Conservation (phyloP, 2,329 filamentous ascomycete species). For the Epichloe baconii region DNA sequence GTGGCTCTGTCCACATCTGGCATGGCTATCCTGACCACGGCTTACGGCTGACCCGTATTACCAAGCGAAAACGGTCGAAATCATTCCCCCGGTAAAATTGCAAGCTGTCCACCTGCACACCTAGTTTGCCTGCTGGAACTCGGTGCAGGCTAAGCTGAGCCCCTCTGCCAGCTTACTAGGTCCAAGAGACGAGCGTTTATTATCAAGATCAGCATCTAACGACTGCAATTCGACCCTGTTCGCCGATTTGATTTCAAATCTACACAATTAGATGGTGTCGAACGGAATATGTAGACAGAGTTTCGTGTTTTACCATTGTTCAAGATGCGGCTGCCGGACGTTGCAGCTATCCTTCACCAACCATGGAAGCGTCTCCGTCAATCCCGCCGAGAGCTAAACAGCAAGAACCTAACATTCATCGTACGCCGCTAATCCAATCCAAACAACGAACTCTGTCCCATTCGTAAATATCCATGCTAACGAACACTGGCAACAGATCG, state of each 20-base stretch:
- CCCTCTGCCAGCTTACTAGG: too few species aligned
- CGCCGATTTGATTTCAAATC: too few species aligned
- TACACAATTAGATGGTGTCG: neutral
- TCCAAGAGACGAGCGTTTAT: too few species aligned
- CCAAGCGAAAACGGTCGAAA: neutral
- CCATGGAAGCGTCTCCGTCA: neutral
- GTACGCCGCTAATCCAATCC: conserved; percentile 4
- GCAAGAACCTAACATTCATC: conserved; percentile 6
- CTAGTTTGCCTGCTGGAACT: too few species aligned
- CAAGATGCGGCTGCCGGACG: neutral
- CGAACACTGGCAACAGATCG: neutral
- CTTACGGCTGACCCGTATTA: neutral
- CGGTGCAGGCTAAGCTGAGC: too few species aligned
- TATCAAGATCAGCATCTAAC: neutral
- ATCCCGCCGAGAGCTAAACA: conserved; percentile 2
- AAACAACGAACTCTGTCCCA: neutral
- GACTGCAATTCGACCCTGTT: neutral
- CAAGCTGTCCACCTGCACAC: too few species aligned
- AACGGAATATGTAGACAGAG: neutral
- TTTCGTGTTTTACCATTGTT: neutral
- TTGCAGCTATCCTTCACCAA: neutral
- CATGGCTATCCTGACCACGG: neutral
- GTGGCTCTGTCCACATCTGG: neutral
- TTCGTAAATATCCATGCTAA: neutral
- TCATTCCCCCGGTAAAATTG: neutral